Evolutionary conservation across 768 basidiomycete species (phyloP).

Genomic region (Suillus americanus): DNA sequence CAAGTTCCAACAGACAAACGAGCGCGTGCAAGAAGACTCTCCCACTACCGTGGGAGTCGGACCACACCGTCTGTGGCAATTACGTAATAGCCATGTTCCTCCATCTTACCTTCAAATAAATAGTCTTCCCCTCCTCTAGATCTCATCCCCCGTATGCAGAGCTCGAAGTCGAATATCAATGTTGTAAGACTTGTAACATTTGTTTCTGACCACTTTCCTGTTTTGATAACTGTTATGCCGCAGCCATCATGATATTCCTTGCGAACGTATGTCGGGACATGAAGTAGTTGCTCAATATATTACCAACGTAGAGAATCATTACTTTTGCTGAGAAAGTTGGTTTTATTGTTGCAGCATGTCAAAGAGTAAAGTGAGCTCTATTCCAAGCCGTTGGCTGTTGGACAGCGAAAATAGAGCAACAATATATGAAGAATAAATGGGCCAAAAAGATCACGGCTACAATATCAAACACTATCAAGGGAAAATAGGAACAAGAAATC

Average conservation of each 20-base stretch:
- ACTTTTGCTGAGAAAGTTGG: background rate
- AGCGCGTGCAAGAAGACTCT: no score
- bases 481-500: background rate
- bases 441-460: background rate
- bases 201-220: background rate
- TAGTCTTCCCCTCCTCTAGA: no score
- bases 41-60: no score
- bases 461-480: background rate
- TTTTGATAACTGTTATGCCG: background rate
- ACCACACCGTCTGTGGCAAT: no score
- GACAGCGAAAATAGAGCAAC: background rate
- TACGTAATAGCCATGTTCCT: no score
- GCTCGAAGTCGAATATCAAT: background rate
- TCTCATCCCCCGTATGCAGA: background rate
- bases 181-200: background rate
- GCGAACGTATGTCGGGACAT: background rate
- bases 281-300: background rate
- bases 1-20: no score
- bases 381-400: background rate
- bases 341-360: background rate
- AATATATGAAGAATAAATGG: slow-evolving; percentile 1
- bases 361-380: background rate
- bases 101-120: no score
- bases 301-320: background rate
- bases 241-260: background rate